Evolutionary conservation across 2,329 filamentous ascomycete species (phyloP).

Genomic region (Thelonectria blattea): DNA sequence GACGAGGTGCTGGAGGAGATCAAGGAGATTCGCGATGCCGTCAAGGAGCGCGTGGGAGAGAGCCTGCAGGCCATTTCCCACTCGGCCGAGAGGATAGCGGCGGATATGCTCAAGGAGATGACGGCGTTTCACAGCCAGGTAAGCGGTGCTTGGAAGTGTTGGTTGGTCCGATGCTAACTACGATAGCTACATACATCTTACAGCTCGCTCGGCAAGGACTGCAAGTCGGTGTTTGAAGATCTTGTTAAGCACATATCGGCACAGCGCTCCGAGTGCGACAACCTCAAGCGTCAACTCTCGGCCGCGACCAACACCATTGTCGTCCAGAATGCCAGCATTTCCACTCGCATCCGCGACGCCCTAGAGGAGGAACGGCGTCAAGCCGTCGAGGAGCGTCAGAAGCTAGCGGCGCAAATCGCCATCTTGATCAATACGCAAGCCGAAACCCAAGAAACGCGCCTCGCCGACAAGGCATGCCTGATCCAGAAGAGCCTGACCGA

Average conservation of each 20-base stretch:
- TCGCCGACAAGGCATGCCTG: constrained; percentile 66
- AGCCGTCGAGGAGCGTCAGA: constrained; percentile 75
- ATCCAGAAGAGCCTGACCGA: constrained; percentile 69
- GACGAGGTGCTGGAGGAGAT: constrained; percentile 92
- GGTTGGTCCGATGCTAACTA: constrained; percentile 19
- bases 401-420: constrained; percentile 77
- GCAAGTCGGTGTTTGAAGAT: constrained; percentile 84
- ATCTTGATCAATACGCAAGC: constrained; percentile 77
- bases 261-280: constrained; percentile 79
- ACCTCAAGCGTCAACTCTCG: constrained; percentile 74
- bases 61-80: constrained; percentile 82
- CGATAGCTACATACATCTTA: constrained; percentile 81
- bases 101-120: constrained; percentile 86
- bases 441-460: constrained; percentile 73
- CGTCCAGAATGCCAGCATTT: constrained; percentile 70
- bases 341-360: constrained; percentile 69
- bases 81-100: constrained; percentile 86
- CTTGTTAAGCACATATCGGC: constrained; percentile 75
- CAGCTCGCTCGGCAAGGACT: constrained; percentile 80
- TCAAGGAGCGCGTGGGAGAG: constrained; percentile 84
- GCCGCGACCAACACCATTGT: constrained; percentile 72
- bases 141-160: constrained; percentile 37
- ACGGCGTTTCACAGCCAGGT: constrained; percentile 76
- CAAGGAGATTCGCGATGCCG: constrained; percentile 83
- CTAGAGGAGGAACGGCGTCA: constrained; percentile 78